Base-by-base conservation (phyloP, 331 rosid species). In the Spiraea crenata region DNA sequence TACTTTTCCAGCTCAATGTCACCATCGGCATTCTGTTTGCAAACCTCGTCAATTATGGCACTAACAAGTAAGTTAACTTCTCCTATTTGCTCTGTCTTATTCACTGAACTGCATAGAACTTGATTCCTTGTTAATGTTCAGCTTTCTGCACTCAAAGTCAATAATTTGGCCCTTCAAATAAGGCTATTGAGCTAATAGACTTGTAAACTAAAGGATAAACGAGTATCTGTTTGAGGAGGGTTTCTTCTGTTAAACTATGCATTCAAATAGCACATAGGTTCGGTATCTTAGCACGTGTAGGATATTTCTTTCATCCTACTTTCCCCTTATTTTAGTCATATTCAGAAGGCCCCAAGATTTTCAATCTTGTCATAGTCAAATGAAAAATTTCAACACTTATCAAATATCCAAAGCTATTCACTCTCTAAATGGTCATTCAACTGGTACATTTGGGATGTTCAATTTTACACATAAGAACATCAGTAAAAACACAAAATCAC, bases 11-110 rank as follows among this genome's bases (percentile, higher is more conserved):
- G 37, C 54, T 82, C 9, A 60, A 69, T 5, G 58, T 74, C 54
- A 77, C 85, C 0, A 42, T 65, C 3, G 85, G 82, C 3, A 77
- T 82, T 51, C 63, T 77, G 0, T n/a, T 45, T 2, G 85, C 80
- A 13, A 77, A 82, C 10, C 5, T 81, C 0, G 55, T 81, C 44
- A 81, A 82, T 38, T 81, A 73, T 38, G 57, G 45, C 9, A 81
- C 79, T 1, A 9, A 78, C 45, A 59, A 6, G 39, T 81, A 46
- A 54, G 17, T 54, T 19, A 56, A 38, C 60, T 7, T 19, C n/a
- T 12, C 6, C 6, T 41, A 41, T 6, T 41, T 41, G 25, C 55
- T 56, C 34, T 3, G 34, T 11, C 20, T 60, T 40, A n/a, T 20
- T 55, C 59, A 16, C 49, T 7, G 16, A 40, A 38, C 4, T 50